Evolutionary conservation across 2,329 filamentous ascomycete genomes (phyloP), one percentile per base, ranked within the genome.

Genomic region (Fusarium sp.): DNA sequence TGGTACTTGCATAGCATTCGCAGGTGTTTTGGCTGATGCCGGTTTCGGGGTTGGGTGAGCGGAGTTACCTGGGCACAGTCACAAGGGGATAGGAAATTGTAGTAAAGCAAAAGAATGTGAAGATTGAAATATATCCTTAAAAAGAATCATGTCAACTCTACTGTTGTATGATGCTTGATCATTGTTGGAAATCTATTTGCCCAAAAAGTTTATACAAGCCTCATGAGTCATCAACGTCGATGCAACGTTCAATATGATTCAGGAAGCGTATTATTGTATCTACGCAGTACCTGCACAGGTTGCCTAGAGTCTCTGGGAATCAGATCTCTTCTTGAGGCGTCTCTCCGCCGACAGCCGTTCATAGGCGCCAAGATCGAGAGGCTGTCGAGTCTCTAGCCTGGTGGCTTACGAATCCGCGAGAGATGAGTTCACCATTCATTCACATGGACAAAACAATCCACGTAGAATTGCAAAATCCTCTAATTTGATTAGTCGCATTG

Each of bases 391-490:
- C 30, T 35, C 12, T 12, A 35, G 48, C 8, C n/a, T 4, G 6
- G 10, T 10, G 22, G 22, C 17, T 4, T 14, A 35, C 11, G 6
- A 24, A 14, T 10, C 15, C 12, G 15, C 22, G 8, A 26, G 6
- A 26, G 26, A 36, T 20, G 3, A 11, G 17, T 36, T 36, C 8
- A 6, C 17, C 12, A 20, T 24, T n/a, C 15, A 18, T 24, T n/a
- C 3, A 26, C 2, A 4, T 11, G 14, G 3, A 15, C 9, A 22
- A 20, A 11, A 14, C 0, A 4, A n/a, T 7, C 3, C 13, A 26
- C 5, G 3, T 15, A 8, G 11, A 22, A 26, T 17, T 11, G 1
- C 5, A 22, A 7, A 1, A 11, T 1, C 4, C 2, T 17, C 18
- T 22, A 6, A 10, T 26, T 15, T 8, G 4, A 12, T 6, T 15